These are phyloP conservation scores for Phytophthora sansomeana DNA, from an alignment of 352 stramenopile genomes.

Conservation along the genomic window DNA sequence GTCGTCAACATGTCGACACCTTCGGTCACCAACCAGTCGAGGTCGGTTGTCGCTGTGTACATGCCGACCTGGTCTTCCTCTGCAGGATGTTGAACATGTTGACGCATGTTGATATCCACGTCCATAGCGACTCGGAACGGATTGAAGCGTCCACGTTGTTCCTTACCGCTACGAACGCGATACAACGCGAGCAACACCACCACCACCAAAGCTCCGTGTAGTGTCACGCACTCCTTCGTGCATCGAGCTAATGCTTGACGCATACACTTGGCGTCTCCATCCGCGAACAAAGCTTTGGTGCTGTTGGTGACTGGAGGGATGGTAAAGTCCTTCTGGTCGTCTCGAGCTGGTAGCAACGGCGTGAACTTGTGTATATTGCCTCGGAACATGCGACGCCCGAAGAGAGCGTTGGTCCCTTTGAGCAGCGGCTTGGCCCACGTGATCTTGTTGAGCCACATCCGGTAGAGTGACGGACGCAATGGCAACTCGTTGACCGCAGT, in stretches of 20 bases:
- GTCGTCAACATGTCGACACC: conserved; percentile 46
- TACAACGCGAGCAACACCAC: conserved; percentile 44
- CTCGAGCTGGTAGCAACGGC: conserved; percentile 29
- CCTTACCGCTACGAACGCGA: conserved; percentile 30
- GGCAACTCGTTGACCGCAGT: conserved; percentile 25
- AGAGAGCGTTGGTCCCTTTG: conserved; percentile 36
- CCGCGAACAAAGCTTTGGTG: conserved; percentile 50
- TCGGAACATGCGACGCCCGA: conserved; percentile 33
- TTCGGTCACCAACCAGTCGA: conserved; percentile 44
- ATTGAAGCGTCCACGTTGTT: conserved; percentile 35
- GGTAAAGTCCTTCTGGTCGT: conserved; percentile 44
- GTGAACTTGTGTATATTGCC: conserved; percentile 35
- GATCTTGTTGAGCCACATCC: conserved; percentile 38
- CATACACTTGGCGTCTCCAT: conserved; percentile 45
- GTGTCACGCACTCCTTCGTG: conserved; percentile 46
- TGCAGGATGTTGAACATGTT: conserved; percentile 41
- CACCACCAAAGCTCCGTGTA: conserved; percentile 46
- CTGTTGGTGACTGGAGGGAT: conserved; percentile 35
- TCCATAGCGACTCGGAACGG: conserved; percentile 52
- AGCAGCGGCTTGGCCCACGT: conserved; percentile 34
- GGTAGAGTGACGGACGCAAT: conserved; percentile 43
- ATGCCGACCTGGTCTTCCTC: conserved; percentile 45
- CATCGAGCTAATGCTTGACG: conserved; percentile 40
- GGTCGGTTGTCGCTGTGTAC: conserved; percentile 37
- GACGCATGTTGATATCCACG: conserved; percentile 58